Evolutionary conservation across 164 flowering plant species (phyloP), one percentile per base, ranked within the genome.

Genomic region (grape (Vitis vinifera)): DNA sequence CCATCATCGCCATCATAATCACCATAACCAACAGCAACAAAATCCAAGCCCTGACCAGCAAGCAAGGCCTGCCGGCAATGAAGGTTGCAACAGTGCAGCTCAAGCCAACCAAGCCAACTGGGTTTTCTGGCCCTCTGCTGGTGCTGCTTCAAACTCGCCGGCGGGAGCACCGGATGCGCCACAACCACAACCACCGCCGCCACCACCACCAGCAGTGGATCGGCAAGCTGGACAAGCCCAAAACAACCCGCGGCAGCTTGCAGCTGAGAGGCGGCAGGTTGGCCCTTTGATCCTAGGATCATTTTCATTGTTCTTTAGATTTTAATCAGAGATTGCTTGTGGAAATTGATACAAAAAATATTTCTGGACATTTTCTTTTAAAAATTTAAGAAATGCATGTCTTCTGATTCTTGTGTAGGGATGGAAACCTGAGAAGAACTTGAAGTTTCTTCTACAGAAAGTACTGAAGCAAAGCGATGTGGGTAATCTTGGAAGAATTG

Each of bases 381-480:
- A 37, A 37, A 37, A 37, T 37, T 37, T 37, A 37, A 16, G 59
- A n/a, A 56, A 8, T 56, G 29, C 59, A 56, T 4, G 19, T 56
- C 59, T 56, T 16, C 8, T 37, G 44, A 37, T 37, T 37, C 44
- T 37, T 37, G 44, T 37, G 4, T 6, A 93, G 98, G 94, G 88
- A 3, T 87, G 83, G 88, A 96, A 92, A 66, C 72, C 89, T 6
- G 99, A 91, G 82, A 91, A 91, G 84, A 96, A 96, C 73, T 76
- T 96, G 85, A 89, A 80, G 77, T 91, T 96, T 76, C 84, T 96
- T 10, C 81, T 96, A 19, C 99, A 96, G 78, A 96, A 96, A 67
- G 99, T 96, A 55, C 81, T 96, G 87, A 93, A 96, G 85, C 99
- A 96, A 75, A 96, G 99, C 75, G 98, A 96, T 73, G 99, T 96